Evolutionary conservation across 768 basidiomycete species (phyloP).

Genomic region (Mycena crocata): DNA sequence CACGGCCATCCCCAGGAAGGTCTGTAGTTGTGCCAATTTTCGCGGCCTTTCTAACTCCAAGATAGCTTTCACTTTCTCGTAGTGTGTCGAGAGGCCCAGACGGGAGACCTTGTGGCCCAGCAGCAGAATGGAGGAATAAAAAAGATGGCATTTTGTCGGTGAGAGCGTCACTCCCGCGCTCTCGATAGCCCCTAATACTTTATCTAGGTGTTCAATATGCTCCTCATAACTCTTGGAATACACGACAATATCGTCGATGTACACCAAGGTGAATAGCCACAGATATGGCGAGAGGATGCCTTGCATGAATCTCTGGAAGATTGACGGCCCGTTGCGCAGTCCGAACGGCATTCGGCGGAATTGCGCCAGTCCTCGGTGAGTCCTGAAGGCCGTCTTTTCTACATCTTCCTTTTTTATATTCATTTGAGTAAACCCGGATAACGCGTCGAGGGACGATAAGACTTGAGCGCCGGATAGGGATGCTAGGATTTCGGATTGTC

Average conservation of each 20-base stretch:
- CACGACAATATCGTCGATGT: neutral
- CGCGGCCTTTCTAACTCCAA: neutral
- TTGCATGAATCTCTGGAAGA: neutral
- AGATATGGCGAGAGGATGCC: neutral
- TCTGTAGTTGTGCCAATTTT: constrained; percentile 25
- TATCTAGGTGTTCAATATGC: neutral
- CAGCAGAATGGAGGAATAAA: neutral
- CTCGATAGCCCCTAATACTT: constrained; percentile 33
- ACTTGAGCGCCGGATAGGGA: neutral
- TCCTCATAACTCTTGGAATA: neutral
- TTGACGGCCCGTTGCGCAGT: neutral
- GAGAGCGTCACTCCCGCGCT: neutral
- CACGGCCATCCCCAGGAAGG: constrained; percentile 31
- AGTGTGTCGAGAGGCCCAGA: constrained; percentile 19
- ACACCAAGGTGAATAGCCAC: neutral
- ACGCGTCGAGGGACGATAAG: neutral
- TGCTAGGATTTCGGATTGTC: neutral
- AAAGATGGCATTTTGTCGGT: constrained; percentile 2
- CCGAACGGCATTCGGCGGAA: neutral
- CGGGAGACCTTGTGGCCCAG: neutral
- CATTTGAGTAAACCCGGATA: neutral
- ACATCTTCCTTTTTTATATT: neutral
- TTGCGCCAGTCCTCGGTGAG: neutral
- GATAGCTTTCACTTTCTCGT: constrained; percentile 8
- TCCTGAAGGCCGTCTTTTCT: neutral